A percentile compares a stretch with the other conserved stretches of the same genome.
Conservation (phyloP, 163 green algal species). For the Picocystis sp. region DNA sequence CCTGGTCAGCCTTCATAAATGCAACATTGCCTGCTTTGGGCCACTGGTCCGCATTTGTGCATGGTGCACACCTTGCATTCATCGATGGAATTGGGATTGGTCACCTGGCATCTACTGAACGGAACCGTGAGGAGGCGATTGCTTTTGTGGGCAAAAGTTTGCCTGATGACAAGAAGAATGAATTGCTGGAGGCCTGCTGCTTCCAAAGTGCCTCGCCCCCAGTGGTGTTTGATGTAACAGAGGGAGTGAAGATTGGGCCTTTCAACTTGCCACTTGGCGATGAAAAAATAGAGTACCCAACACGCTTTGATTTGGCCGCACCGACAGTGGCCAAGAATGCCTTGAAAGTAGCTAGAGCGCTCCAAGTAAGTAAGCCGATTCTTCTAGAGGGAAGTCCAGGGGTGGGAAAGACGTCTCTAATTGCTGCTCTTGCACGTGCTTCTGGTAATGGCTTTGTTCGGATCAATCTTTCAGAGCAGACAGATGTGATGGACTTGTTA, state of each 20-base stretch:
- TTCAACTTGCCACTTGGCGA: background rate
- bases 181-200: no score
- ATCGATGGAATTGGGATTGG: slow-evolving; percentile 85
- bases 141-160: no score
- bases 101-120: no score
- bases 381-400: slow-evolving; percentile 87
- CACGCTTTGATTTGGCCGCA: slow-evolving; percentile 59
- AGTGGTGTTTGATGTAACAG: no score
- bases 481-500: slow-evolving; percentile 98
- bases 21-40: slow-evolving; percentile 28
- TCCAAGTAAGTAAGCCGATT: slow-evolving; percentile 58
- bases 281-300: background rate
- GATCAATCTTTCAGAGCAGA: slow-evolving; percentile 58
- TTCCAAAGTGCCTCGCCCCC: no score
- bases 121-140: no score
- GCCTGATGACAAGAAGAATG: no score
- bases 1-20: slow-evolving; percentile 68
- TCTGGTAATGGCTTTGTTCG: slow-evolving; percentile 16
- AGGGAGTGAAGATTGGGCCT: no score
- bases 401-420: slow-evolving; percentile 89
- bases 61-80: slow-evolving; percentile 78
- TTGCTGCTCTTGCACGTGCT: slow-evolving; percentile 61
- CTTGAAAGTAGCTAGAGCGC: slow-evolving; percentile 67
- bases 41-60: slow-evolving; percentile 42
- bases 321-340: slow-evolving; percentile 73